A percentile compares a stretch with the other conserved stretches of the same genome.
phyloP scores from a whole-genome alignment of 2,329 filamentous ascomycete species.

The Colletotrichum sp. region DNA sequence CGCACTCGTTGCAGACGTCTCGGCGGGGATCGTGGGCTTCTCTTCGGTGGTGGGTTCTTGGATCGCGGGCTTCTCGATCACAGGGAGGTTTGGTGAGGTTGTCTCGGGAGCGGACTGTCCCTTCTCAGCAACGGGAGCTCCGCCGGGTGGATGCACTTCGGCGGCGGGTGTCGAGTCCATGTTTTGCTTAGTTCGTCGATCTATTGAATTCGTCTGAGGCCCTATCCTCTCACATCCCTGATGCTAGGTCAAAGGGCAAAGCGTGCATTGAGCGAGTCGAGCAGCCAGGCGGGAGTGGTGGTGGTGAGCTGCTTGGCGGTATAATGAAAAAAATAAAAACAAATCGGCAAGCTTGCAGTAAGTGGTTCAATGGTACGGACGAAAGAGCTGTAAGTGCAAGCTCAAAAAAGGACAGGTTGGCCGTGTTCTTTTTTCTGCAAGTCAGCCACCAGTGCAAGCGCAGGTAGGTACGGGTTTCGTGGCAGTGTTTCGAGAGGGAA shows the following conservation, averaged over 20 bases:
- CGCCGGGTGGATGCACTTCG: slow-evolving; percentile 13
- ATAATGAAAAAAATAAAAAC: background rate
- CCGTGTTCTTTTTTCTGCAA: background rate
- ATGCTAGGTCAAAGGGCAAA: background rate
- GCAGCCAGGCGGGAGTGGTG: background rate
- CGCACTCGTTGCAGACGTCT: background rate
- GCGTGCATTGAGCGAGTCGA: slow-evolving; percentile 3
- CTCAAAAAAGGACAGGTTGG: slow-evolving; percentile 11
- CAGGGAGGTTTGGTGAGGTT: background rate
- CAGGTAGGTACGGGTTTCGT: background rate
- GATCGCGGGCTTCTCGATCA: slow-evolving; percentile 26
- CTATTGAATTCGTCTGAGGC: background rate
- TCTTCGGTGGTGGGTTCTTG: slow-evolving; percentile 24
- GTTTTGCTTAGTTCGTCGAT: slow-evolving; percentile 15
- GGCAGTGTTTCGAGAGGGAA: background rate
- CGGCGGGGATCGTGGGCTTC: background rate
- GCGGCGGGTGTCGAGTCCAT: slow-evolving; percentile 17
- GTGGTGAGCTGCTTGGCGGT: background rate
- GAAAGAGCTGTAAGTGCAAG: background rate
- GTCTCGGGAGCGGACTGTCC: background rate
- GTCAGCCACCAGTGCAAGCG: slow-evolving; percentile 1
- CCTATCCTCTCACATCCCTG: slow-evolving; percentile 17
- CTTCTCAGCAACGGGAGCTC: background rate
- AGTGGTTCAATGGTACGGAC: background rate
- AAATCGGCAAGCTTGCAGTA: background rate